phyloP scores from a whole-genome alignment of 441 rosid genomes.

The Populus hybrid region DNA sequence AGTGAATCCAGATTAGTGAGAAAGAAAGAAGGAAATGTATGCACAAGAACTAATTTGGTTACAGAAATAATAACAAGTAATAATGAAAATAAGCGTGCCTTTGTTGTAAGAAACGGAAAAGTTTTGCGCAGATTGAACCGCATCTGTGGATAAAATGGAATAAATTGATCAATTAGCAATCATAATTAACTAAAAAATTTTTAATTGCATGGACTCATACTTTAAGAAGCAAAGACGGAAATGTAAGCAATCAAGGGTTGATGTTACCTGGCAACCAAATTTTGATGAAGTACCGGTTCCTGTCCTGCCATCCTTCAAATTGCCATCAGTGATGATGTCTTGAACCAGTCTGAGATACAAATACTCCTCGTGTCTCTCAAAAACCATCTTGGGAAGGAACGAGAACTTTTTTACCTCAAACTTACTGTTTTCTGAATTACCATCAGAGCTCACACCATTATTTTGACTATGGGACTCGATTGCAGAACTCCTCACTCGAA shows the following conservation, averaged over 20 bases:
- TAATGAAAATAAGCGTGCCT: conserved; percentile 39
- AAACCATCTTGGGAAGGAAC: conserved; percentile 72
- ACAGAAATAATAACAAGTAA: not conserved
- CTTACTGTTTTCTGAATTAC: conserved; percentile 32
- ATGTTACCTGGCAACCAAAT: conserved; percentile 89
- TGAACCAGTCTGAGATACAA: conserved; percentile 66
- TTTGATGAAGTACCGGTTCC: conserved; percentile 92
- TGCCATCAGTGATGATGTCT: conserved; percentile 75
- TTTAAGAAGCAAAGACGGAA: conserved; percentile 8
- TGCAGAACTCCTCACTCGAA: conserved; percentile 62
- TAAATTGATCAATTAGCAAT: conserved; percentile 2
- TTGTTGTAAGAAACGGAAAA: conserved; percentile 93
- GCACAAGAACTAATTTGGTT: not conserved
- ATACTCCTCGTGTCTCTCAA: conserved; percentile 83
- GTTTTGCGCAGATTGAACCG: conserved; percentile 76
- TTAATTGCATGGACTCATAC: not conserved
- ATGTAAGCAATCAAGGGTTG: not conserved
- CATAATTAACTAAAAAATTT: conserved; percentile 11
- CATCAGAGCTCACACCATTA: conserved; percentile 30
- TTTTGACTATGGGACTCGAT: conserved; percentile 31
- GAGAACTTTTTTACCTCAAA: conserved; percentile 58
- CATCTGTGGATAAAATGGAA: conserved; percentile 49
- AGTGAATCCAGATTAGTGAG: not conserved
- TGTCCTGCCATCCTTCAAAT: conserved; percentile 70
- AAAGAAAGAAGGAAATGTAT: not conserved